Evolutionary conservation across 164 flowering plant genomes (phyloP), one percentile per base, ranked within the genome.

Genomic region (Vitis rotundifolia): DNA sequence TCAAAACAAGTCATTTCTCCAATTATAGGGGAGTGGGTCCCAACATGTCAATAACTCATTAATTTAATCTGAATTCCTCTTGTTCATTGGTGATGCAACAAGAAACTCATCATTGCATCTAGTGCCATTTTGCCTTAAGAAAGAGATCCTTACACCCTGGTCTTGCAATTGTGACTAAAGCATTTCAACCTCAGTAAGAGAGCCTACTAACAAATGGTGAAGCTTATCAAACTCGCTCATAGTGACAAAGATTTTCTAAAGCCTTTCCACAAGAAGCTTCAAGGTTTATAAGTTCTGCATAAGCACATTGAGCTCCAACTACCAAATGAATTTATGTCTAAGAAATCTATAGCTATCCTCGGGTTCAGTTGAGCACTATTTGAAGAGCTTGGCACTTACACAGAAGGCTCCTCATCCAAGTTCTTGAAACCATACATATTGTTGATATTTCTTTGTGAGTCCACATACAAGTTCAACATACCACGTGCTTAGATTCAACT

Each of bases 111-210:
- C 89, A 49, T 97, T 91, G 78, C 92, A 89, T 74, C 92, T 84
- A 9, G 99, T 96, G 63, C 91, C 92, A 79, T 96, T 97, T 73
- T 93, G 94, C 67, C 99, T 89, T 69, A 96, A 82, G 78, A 96
- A 93, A 55, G 99, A 96, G 26, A 96, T 84, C 77, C 93, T 98
- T 58, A 81, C 70, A 80, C 93, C 98, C 66, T 87, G 86, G 26
- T 84, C 94, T 77, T 87, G 95, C 76, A 96, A 59, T 73, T 96
- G 93, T 11, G 87, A 71, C 68, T 93, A 97, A 78, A 93, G 98
- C 73, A 84, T 87, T 76, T 96, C 98, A 71, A 93, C 84, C 87
- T 96, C 98, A 18, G 91, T 71, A 22, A 96, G 86, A 53, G 93
- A 97, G 76, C 68, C 78, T 71, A 79, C 94, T 31, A 97, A 91